Evolutionary conservation across 345 rosid genomes (phyloP).

Genomic region (Eutrema yunnanense): DNA sequence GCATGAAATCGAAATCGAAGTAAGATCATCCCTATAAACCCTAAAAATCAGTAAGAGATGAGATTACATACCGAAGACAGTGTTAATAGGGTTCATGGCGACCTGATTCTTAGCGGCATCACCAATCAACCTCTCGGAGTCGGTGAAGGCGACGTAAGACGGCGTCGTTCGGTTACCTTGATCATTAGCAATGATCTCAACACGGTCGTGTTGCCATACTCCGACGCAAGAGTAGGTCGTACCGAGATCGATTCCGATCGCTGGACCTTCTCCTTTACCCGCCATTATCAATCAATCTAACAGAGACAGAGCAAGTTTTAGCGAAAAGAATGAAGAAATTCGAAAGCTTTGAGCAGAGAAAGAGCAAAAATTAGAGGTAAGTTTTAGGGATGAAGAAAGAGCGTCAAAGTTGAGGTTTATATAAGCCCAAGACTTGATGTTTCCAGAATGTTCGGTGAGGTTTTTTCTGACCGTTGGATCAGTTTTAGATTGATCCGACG

Average conservation of each 20-base stretch:
- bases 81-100: neutral
- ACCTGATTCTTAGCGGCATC: neutral
- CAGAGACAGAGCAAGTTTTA: no score
- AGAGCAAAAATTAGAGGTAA: no score
- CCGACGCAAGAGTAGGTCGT: neutral
- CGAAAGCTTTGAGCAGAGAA: neutral
- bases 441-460: neutral
- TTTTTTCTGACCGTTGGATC: neutral
- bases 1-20: no score
- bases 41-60: neutral
- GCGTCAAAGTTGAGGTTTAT: neutral
- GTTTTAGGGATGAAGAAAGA: neutral
- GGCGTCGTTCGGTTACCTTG: neutral
- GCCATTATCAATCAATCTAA: no score
- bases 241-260: neutral
- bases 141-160: neutral
- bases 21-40: no score
- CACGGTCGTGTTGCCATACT: conserved; percentile 1
- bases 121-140: neutral
- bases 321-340: no score
- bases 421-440: neutral
- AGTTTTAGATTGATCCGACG: neutral
- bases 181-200: neutral
- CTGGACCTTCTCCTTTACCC: neutral
- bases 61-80: neutral